Evolutionary conservation across 1,284 basidiomycete genomes (phyloP), one percentile per base, ranked within the genome.

Genomic region (Ustilago nuda): DNA sequence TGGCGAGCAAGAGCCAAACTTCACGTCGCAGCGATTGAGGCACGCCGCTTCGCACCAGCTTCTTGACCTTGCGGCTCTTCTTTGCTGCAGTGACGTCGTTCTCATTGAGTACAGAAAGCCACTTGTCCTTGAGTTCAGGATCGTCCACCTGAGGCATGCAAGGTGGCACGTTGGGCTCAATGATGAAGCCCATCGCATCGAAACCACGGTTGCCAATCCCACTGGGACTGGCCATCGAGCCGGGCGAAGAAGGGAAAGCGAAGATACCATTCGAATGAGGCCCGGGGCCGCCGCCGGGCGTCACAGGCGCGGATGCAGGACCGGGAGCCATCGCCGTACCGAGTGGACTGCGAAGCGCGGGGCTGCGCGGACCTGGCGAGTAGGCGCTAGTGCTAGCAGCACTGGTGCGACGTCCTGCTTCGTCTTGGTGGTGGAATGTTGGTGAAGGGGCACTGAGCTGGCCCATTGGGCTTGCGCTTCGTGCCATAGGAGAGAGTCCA

Each of bases 41-140:
- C 0, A 98, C 92, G 23, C 92, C 88, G 7, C 79, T 91, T 41
- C 94, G 93, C 15, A 95, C 86, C 35, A 97, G 87, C 81, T 92
- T 93, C 73, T 90, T 89, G 15, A 95, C 89, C 85, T 95, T 96
- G 87, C 94, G 94, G 84, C 89, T 92, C 88, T 93, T 93, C 50
- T 90, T 88, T 4, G 92, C 89, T 66, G 91, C 90, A 2, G 90
- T 85, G 0, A 92, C 87, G 1, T 92, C 88, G 1, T 91, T 89
- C 0, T 90, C 87, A 0, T 89, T 87, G 82, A 95, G 90, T 36
- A 92, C 86, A 0, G 89, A 85, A 81, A 93, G 89, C 94, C 93
- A 94, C 78, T 90, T 91, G 48, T 89, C 86, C 81, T 93, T 91
- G 43, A 92, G 89, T 61, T 91, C 90, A 1, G 92, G 89, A 84